A percentile compares a stretch with the other conserved stretches of the same genome.
Conservation (phyloP, 306 rosid species). For the Quercus cerris region DNA sequence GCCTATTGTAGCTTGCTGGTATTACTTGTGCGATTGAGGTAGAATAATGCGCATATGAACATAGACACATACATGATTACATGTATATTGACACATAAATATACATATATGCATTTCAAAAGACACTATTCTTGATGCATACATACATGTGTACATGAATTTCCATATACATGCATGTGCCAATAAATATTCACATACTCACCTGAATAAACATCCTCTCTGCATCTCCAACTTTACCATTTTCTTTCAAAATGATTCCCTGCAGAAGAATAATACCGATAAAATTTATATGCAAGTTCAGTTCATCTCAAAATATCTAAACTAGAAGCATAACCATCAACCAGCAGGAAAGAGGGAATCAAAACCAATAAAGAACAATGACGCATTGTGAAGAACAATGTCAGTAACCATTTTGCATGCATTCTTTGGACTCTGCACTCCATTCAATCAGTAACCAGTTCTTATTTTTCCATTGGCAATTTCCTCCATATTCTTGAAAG, state of each 20-base stretch:
- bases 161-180: not conserved
- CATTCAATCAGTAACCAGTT: too few relatives aligned
- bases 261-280: conserved; percentile 29
- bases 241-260: conserved; percentile 89
- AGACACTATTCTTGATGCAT: too few relatives aligned
- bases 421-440: too few relatives aligned
- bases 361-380: not conserved
- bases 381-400: not conserved
- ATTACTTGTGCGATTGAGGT: too few relatives aligned
- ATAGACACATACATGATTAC: too few relatives aligned
- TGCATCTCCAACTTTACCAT: conserved; percentile 78
- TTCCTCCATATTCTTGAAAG: too few relatives aligned
- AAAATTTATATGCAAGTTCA: conserved; percentile 10
- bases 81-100: too few relatives aligned
- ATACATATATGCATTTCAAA: too few relatives aligned
- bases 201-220: conserved; percentile 98
- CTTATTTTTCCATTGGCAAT: too few relatives aligned
- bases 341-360: not conserved
- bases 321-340: conserved; percentile 1
- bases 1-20: too few relatives aligned
- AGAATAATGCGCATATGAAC: too few relatives aligned
- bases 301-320: not conserved
- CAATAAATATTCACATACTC: conserved; percentile 33
- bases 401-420: too few relatives aligned
- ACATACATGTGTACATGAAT: not conserved